These are phyloP conservation scores for Dactylis glomerata DNA, from an alignment of 176 grass and related monocot species.

Conservation along the genomic window DNA sequence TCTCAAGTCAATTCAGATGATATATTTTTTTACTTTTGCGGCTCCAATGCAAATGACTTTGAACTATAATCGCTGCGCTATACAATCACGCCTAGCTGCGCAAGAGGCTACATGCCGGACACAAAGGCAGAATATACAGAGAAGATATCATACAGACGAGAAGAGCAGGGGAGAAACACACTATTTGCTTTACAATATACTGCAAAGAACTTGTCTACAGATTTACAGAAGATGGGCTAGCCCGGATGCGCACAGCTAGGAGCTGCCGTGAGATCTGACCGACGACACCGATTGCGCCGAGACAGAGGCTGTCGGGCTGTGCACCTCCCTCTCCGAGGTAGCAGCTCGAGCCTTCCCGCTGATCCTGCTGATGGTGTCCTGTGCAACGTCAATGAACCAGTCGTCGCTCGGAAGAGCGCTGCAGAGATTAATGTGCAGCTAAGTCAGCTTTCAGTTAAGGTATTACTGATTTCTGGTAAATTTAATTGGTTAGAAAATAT, in stretches of 20 bases:
- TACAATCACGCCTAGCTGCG: not conserved
- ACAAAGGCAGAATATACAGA: not conserved
- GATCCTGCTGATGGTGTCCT: conserved; percentile 66
- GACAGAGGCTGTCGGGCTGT: conserved; percentile 84
- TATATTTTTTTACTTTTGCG: not conserved
- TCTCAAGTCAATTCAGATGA: not conserved
- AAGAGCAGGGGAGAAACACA: not conserved
- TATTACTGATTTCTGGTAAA: not conserved
- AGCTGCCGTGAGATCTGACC: conserved; percentile 57
- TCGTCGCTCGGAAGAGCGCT: conserved; percentile 67
- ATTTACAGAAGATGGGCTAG: conserved; percentile 1
- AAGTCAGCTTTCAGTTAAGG: not conserved
- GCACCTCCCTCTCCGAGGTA: conserved; percentile 68
- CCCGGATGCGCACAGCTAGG: conserved; percentile 32
- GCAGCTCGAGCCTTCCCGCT: conserved; percentile 50
- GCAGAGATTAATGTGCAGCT: not conserved
- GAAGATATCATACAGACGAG: not conserved
- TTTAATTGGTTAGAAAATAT: not conserved
- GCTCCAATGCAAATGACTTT: not conserved
- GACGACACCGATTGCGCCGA: conserved; percentile 88
- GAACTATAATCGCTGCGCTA: not conserved
- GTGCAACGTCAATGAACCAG: conserved; percentile 82
- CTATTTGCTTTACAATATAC: conserved; percentile 5
- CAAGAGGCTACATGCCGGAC: not conserved
- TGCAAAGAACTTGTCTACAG: conserved; percentile 39